Percentiles rank a stretch among this genome's conserved stretches.
phyloP scores from a whole-genome alignment of 345 rosid genomes.

The Gossypium raimondii region DNA sequence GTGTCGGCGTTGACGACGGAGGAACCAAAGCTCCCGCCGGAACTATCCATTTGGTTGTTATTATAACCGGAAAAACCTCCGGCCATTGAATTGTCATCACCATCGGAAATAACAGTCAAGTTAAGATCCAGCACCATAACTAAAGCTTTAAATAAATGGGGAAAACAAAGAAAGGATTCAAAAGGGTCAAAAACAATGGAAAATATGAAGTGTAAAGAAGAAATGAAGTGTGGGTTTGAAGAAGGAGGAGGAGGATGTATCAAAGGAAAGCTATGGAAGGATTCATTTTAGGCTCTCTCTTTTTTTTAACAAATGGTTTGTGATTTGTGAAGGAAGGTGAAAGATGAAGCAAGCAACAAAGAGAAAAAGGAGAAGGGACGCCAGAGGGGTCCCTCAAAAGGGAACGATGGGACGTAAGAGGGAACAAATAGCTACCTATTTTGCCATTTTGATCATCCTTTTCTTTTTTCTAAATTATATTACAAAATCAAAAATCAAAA shows the following conservation, averaged over 20 bases:
- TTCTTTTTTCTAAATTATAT: not conserved
- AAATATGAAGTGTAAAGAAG: not conserved
- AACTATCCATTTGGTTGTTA: conserved; percentile 28
- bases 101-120: conserved; percentile 21
- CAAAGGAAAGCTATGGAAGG: not conserved
- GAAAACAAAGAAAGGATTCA: not conserved
- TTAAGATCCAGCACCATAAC: conserved; percentile 50
- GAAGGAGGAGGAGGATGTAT: not conserved
- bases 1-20: conserved; percentile 31
- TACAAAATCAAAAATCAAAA: no score
- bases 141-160: not conserved
- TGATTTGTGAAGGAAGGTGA: not conserved
- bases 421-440: conserved; percentile 12
- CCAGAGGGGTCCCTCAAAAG: conserved; percentile 1
- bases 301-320: not conserved
- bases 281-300: not conserved
- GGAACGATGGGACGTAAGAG: conserved; percentile 32
- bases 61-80: conserved; percentile 13
- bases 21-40: conserved; percentile 36
- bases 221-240: not conserved
- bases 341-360: not conserved
- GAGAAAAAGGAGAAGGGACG: not conserved
- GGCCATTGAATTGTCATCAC: conserved; percentile 12
- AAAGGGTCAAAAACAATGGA: not conserved
- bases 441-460: conserved; percentile 11